Evolutionary conservation across 805 yeast species (phyloP), one percentile per base, ranked within the genome.

Genomic region (Candida loeiensis): DNA sequence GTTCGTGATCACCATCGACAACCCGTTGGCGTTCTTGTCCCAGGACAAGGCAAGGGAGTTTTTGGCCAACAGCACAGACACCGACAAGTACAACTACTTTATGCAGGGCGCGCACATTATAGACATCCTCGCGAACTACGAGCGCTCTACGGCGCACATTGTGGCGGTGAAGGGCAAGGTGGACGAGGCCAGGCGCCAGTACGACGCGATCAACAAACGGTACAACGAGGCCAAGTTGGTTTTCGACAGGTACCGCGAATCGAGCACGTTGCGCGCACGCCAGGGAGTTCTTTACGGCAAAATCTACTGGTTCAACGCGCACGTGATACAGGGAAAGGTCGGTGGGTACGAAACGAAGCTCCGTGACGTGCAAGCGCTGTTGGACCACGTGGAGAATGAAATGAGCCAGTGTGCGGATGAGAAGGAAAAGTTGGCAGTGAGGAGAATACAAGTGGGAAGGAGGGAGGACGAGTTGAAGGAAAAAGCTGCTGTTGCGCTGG

Each of bases 11-110:
- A 81, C 86, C 4, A 82, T 93, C 18, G 90, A 81, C 51, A 93
- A 93, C 51, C 96, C 97, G 4, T 78, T 93, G 76, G 85, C 95
- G 2, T 85, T 93, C 53, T 69, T 93, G 36, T 87, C 95, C 1
- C 99, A 93, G 59, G 97, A 93, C 50, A 85, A 82, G 45, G 98
- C 99, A 2, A 77, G 95, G 49, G 84, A 90, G 12, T 93, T 93
- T 55, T 64, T 93, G 46, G 84, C 95, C 1, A 77, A 82, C 22
- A 79, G 93, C 4, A 73, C 86, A 4, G 84, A 86, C 44, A 71
- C 70, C 25, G 82, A 76, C 35, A 86, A 89, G 59, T 93, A 80
- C 58, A 71, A 72, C 12, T 81, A 77, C 55, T 87, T 91, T 56
- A 82, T 84, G 85, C 76, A 76, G 38, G 96, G 95, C 25, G 80